These are phyloP conservation scores for Davidsoniella eucalypti DNA, from an alignment of 2,329 filamentous ascomycete species.

Conservation along the genomic window DNA sequence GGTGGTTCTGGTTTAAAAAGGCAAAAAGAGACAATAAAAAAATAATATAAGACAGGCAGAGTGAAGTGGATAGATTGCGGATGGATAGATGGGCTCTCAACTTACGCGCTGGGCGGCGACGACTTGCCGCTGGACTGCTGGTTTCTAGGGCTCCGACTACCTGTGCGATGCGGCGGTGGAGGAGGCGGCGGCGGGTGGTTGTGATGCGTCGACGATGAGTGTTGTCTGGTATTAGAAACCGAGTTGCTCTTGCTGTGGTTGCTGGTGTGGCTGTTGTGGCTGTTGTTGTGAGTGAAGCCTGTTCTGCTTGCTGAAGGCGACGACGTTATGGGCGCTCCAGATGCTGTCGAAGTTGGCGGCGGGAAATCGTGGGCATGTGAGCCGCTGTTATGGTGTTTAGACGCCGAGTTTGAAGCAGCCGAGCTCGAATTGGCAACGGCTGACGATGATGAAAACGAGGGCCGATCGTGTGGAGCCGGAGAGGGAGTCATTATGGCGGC, in stretches of 20 bases:
- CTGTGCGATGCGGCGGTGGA: conserved; percentile 6
- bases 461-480: conserved; percentile 48
- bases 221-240: neutral
- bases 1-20: neutral
- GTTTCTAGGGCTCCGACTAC: conserved; percentile 13
- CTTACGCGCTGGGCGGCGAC: conserved; percentile 45
- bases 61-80: conserved; percentile 10
- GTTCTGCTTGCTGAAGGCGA: conserved; percentile 30
- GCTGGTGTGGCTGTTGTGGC: conserved; percentile 17
- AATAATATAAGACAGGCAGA: conserved; percentile 6
- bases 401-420: neutral
- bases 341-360: conserved; percentile 15
- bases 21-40: conserved; percentile 1
- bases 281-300: conserved; percentile 38
- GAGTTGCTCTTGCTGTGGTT: conserved; percentile 14
- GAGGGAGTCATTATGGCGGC: conserved; percentile 53
- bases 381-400: neutral
- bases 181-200: neutral
- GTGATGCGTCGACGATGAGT: conserved; percentile 2
- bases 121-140: conserved; percentile 28
- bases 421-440: conserved; percentile 10
- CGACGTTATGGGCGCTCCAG: conserved; percentile 22
- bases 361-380: conserved; percentile 17
- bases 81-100: conserved; percentile 15
- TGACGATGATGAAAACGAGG: conserved; percentile 29